These are phyloP conservation scores for Saccharomyces hybrid DNA, from an alignment of 1,139 yeast genomes.

Conservation along the genomic window DNA sequence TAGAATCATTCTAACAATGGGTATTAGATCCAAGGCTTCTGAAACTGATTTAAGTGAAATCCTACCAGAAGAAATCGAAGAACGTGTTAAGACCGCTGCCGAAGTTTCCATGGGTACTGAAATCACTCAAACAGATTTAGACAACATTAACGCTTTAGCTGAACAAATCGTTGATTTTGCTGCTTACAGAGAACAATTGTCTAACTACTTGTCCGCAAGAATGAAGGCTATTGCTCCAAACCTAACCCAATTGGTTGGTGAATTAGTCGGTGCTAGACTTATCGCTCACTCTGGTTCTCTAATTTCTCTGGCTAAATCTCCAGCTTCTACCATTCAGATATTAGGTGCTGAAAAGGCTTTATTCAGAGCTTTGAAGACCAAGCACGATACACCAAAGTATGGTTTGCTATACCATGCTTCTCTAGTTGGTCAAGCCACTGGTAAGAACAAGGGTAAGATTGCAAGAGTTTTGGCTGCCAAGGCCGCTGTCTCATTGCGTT, in stretches of 20 bases:
- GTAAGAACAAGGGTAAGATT: conserved; percentile 96
- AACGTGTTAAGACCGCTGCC: conserved; percentile 82
- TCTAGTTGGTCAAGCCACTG: conserved; percentile 93
- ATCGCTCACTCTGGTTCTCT: conserved; percentile 97
- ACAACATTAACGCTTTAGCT: conserved; percentile 82
- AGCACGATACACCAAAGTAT: conserved; percentile 97
- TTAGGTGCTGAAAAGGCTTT: conserved; percentile 99
- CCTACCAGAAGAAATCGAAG: conserved; percentile 87
- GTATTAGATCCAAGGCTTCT: conserved; percentile 83
- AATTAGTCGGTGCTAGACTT: conserved; percentile 95
- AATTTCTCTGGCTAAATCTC: conserved; percentile 91
- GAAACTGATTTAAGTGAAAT: conserved; percentile 87
- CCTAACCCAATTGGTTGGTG: conserved; percentile 91
- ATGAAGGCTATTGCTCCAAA: conserved; percentile 99
- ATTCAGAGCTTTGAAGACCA: conserved; percentile 96
- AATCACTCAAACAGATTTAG: conserved; percentile 80
- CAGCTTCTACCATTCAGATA: conserved; percentile 97
- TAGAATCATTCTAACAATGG: conserved; percentile 88
- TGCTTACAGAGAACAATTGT: conserved; percentile 88
- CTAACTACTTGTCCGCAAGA: conserved; percentile 81
- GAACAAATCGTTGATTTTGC: conserved; percentile 92
- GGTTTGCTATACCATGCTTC: conserved; percentile 97
- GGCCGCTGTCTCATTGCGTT: conserved; percentile 93
- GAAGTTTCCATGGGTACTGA: conserved; percentile 99
- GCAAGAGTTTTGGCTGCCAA: conserved; percentile 98